These are phyloP conservation scores for Mrakia gelida DNA, from an alignment of 768 basidiomycete genomes.

Conservation along the genomic window DNA sequence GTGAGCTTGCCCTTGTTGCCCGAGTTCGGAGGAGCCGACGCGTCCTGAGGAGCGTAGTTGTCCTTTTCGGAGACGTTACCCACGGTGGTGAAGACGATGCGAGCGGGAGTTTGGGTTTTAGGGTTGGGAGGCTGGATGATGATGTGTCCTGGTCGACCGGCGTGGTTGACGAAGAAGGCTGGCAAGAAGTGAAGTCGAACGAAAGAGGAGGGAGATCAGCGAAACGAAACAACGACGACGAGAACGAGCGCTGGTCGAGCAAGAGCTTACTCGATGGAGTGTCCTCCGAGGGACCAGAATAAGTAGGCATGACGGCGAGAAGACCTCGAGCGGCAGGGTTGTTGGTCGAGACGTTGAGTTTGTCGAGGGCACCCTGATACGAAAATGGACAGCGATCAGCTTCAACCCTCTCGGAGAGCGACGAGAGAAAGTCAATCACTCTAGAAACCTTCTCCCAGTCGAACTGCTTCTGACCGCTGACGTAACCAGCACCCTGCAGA, in stretches of 20 bases:
- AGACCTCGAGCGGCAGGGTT: constrained; percentile 15
- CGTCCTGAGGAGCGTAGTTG: neutral
- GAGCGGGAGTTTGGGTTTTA: neutral
- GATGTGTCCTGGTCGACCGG: constrained; percentile 27
- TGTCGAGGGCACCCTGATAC: constrained; percentile 4
- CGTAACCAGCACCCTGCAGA: constrained; percentile 17
- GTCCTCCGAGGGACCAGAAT: constrained; percentile 4
- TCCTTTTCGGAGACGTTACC: neutral
- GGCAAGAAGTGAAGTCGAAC: neutral
- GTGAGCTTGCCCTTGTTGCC: constrained; percentile 15
- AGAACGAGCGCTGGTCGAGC: neutral
- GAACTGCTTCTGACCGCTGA: constrained; percentile 29
- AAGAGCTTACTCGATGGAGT: constrained; percentile 11
- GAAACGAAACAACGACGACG: neutral
- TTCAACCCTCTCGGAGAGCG: too few relatives aligned
- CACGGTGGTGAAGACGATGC: constrained; percentile 23
- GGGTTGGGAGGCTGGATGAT: constrained; percentile 18
- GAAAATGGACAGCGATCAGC: neutral
- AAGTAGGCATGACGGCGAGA: constrained; percentile 12
- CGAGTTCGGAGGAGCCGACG: neutral
- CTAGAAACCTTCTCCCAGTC: constrained; percentile 22
- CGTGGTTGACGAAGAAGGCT: constrained; percentile 29
- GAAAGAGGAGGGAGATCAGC: neutral
- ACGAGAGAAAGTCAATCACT: neutral
- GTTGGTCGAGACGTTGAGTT: constrained; percentile 23